phyloP scores from a whole-genome alignment of 805 yeast species.

The Hermanozyma aechmeae region DNA sequence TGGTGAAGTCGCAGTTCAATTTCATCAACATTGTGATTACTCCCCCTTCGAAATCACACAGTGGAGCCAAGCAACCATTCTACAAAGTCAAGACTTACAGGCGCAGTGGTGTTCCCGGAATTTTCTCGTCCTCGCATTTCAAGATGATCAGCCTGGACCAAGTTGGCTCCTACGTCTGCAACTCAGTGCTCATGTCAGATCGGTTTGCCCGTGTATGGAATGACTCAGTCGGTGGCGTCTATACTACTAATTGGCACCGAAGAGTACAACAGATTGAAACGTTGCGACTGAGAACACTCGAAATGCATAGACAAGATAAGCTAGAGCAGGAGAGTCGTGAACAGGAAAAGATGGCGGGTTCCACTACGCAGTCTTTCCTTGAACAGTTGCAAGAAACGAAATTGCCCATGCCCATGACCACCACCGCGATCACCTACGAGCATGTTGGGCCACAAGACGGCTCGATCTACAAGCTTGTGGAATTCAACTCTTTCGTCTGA shows the following conservation, averaged over 20 bases:
- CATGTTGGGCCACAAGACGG: constrained; percentile 10
- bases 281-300: constrained; percentile 18
- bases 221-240: constrained; percentile 35
- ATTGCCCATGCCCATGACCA: not conserved
- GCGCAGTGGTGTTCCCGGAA: constrained; percentile 63
- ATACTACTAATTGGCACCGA: constrained; percentile 58
- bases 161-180: constrained; percentile 57
- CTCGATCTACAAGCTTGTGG: constrained; percentile 16
- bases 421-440: constrained; percentile 10
- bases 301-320: constrained; percentile 16
- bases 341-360: not conserved
- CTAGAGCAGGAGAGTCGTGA: not conserved
- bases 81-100: constrained; percentile 59
- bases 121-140: constrained; percentile 67
- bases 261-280: constrained; percentile 46
- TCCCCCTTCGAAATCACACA: constrained; percentile 37
- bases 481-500: constrained; percentile 27
- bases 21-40: constrained; percentile 72
- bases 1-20: constrained; percentile 71
- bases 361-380: constrained; percentile 20
- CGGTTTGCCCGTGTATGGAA: constrained; percentile 76
- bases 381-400: constrained; percentile 16
- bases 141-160: constrained; percentile 56
- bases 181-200: constrained; percentile 53
- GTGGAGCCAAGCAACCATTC: constrained; percentile 8